Percentiles rank a stretch among this genome's conserved stretches.
These are phyloP conservation scores for Trichosporon asahii DNA, from an alignment of 1,284 basidiomycete species.

Conservation along the genomic window DNA sequence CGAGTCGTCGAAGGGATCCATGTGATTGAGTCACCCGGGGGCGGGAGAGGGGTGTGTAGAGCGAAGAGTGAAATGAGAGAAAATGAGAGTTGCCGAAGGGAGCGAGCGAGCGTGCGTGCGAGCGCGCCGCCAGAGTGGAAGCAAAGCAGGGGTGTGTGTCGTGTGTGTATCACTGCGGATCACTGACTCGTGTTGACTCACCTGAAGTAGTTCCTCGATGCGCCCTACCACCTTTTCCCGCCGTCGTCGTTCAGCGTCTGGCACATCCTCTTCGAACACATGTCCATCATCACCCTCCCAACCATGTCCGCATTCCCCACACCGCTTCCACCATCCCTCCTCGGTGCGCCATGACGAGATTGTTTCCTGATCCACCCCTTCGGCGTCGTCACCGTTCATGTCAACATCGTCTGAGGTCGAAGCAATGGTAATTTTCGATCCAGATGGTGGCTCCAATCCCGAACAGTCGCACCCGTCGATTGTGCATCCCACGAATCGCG, in stretches of 20 bases:
- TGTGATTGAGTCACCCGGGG: background rate
- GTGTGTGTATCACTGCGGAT: background rate
- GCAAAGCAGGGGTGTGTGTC: background rate
- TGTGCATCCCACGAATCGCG: conserved; percentile 43
- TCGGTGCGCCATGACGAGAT: conserved; percentile 24
- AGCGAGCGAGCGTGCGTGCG: background rate
- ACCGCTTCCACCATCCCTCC: conserved; percentile 62
- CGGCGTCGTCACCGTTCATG: conserved; percentile 53
- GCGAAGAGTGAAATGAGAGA: background rate
- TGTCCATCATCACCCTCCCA: conserved; percentile 68
- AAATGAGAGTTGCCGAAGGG: background rate
- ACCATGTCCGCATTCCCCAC: conserved; percentile 68
- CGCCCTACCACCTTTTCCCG: conserved; percentile 73
- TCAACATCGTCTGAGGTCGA: conserved; percentile 56
- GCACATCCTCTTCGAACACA: conserved; percentile 50
- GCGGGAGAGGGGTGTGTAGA: background rate
- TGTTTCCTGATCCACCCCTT: conserved; percentile 51
- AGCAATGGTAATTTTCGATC: conserved; percentile 60
- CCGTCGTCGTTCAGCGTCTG: conserved; percentile 53
- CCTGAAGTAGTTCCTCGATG: conserved; percentile 80
- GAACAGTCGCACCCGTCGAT: conserved; percentile 58
- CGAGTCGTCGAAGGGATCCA: conserved; percentile 7
- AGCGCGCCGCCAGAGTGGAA: background rate
- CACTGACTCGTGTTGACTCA: conserved; percentile 46
- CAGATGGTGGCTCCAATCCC: conserved; percentile 66